Percentiles rank a stretch among this genome's conserved stretches.
Evolutionary conservation across 305 asterid genomes (phyloP).

Genomic region (Plantago rigida): DNA sequence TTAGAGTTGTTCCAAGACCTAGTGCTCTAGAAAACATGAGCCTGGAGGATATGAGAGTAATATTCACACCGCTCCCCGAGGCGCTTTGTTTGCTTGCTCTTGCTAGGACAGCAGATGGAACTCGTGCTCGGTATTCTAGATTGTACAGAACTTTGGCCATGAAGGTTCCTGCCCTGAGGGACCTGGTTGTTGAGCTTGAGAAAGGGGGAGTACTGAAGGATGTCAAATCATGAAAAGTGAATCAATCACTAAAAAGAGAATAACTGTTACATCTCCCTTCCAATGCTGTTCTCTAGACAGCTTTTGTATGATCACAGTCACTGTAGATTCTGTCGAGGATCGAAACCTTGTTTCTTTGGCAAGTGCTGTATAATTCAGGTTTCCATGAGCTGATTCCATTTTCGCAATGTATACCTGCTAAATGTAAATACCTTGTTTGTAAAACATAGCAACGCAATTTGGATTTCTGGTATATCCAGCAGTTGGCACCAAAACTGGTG

Average conservation of each 20-base stretch:
- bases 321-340: neutral
- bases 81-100: conserved; percentile 78
- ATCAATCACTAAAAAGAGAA: neutral
- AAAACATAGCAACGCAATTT: neutral
- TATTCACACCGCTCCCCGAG: conserved; percentile 72
- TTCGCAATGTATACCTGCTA: neutral
- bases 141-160: conserved; percentile 83
- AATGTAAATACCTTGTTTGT: conserved; percentile 2
- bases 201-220: conserved; percentile 80
- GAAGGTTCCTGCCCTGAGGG: conserved; percentile 95
- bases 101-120: conserved; percentile 89
- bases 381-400: neutral
- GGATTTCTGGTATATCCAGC: neutral
- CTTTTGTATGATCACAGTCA: neutral
- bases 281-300: conserved; percentile 20
- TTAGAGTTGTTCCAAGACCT: conserved; percentile 82
- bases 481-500: neutral
- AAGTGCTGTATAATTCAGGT: neutral
- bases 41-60: conserved; percentile 67
- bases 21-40: conserved; percentile 58
- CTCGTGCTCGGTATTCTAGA: conserved; percentile 89
- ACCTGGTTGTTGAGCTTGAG: conserved; percentile 84
- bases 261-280: conserved; percentile 10
- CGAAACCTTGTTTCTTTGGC: neutral
- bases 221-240: conserved; percentile 40